These are phyloP conservation scores for Pseudogymnoascus sp. DNA, from an alignment of 2,329 filamentous ascomycete genomes.

Conservation along the genomic window DNA sequence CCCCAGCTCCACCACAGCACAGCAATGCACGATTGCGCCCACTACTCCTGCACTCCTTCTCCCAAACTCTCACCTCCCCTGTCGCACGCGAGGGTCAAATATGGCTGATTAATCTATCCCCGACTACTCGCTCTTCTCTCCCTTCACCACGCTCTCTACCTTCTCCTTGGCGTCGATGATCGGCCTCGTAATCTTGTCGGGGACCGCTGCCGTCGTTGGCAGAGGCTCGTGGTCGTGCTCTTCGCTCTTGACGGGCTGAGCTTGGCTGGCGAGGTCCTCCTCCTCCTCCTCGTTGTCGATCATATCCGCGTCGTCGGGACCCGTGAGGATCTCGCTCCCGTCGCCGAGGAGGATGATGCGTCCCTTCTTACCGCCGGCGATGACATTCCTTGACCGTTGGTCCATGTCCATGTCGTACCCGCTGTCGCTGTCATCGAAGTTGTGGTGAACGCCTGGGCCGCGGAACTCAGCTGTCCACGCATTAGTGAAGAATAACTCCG, in stretches of 20 bases:
- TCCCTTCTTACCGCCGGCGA: constrained; percentile 63
- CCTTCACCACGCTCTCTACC: neutral
- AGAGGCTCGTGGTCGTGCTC: neutral
- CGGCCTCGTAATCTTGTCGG: neutral
- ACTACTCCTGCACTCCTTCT: neutral
- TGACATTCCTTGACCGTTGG: constrained; percentile 30
- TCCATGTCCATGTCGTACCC: constrained; percentile 70
- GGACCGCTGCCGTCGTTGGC: neutral
- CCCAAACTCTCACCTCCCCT: neutral
- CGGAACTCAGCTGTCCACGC: constrained; percentile 66
- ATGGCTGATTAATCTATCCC: neutral
- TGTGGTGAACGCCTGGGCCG: constrained; percentile 72
- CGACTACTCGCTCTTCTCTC: neutral
- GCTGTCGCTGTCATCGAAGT: constrained; percentile 72
- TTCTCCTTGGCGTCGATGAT: neutral
- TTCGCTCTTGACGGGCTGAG: constrained; percentile 51
- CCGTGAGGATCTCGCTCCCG: constrained; percentile 84
- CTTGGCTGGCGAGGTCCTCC: constrained; percentile 77
- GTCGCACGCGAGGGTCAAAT: neutral
- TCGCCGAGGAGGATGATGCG: constrained; percentile 93
- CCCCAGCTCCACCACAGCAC: neutral
- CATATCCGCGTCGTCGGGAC: constrained; percentile 85
- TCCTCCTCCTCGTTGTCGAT: constrained; percentile 84
- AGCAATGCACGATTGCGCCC: neutral
- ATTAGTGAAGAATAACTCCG: constrained; percentile 14